phyloP scores from a whole-genome alignment of 176 grass and related monocot genomes.

The Ananas comosus region DNA sequence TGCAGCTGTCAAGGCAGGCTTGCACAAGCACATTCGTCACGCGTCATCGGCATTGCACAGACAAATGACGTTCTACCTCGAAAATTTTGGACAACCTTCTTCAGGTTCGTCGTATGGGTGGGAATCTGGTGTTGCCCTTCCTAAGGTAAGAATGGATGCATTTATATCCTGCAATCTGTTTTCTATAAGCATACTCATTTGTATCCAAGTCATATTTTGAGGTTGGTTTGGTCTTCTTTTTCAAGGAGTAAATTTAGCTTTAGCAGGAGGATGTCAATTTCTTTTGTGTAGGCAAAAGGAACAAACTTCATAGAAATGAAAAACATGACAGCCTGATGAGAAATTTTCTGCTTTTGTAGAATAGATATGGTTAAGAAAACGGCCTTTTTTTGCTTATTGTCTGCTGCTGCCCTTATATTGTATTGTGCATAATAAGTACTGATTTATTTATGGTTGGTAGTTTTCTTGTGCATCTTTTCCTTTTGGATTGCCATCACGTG shows the following conservation, averaged over 20 bases:
- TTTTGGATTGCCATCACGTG: too few species aligned
- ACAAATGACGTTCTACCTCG: conserved; percentile 35
- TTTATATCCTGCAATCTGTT: neutral
- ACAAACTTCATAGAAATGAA: too few species aligned
- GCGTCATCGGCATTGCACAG: conserved; percentile 39
- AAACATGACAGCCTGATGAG: too few species aligned
- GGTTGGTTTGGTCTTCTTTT: neutral
- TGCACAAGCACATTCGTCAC: conserved; percentile 70
- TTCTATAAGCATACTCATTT: neutral
- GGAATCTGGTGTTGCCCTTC: conserved; percentile 59
- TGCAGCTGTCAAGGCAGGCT: conserved; percentile 52
- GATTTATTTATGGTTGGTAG: too few species aligned
- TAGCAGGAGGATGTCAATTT: neutral
- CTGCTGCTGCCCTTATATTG: too few species aligned
- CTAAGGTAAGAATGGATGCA: conserved; percentile 34
- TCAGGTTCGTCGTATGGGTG: conserved; percentile 61
- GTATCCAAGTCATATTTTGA: too few species aligned
- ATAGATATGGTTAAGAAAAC: too few species aligned
- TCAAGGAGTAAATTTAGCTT: conserved; percentile 3
- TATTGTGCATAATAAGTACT: too few species aligned
- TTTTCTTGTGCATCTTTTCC: too few species aligned
- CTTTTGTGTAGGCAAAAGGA: neutral
- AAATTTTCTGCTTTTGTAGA: too few species aligned
- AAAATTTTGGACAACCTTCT: conserved; percentile 29
- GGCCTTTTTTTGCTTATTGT: too few species aligned